Conservation (phyloP, 2,329 filamentous ascomycete genomes). For the Epicoccum sorghinum region DNA sequence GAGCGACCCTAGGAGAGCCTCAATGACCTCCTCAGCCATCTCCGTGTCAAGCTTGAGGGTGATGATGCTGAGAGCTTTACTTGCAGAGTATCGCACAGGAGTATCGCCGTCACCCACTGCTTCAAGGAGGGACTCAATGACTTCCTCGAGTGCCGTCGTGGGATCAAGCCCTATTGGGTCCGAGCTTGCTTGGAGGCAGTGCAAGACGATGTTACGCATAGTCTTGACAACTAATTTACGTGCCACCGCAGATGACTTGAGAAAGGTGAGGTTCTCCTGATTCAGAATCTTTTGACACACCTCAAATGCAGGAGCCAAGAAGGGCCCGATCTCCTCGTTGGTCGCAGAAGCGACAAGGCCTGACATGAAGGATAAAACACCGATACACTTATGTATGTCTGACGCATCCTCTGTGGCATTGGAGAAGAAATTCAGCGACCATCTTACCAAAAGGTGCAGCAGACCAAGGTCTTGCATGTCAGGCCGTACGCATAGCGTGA, state of each 20-base stretch:
- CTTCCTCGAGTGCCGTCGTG: constrained; percentile 67
- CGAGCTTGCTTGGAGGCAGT: constrained; percentile 59
- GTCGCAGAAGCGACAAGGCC: constrained; percentile 74
- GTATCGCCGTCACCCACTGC: constrained; percentile 86
- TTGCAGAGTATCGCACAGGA: constrained; percentile 85
- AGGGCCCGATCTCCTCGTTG: constrained; percentile 73
- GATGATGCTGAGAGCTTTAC: constrained; percentile 89
- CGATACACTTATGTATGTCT: constrained; percentile 77
- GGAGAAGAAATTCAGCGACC: constrained; percentile 69
- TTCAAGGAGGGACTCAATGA: constrained; percentile 81
- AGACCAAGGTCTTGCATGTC: constrained; percentile 86
- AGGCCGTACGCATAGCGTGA: constrained; percentile 78
- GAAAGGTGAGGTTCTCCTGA: constrained; percentile 57
- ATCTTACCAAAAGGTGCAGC: constrained; percentile 69
- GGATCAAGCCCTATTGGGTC: constrained; percentile 44
- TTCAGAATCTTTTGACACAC: constrained; percentile 66
- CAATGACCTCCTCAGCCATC: constrained; percentile 86
- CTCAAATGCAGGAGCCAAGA: constrained; percentile 70
- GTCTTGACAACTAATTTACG: constrained; percentile 86
- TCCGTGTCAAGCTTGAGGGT: constrained; percentile 77
- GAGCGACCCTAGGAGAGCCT: constrained; percentile 76
- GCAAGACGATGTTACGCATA: constrained; percentile 73
- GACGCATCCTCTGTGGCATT: constrained; percentile 48
- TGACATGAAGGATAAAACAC: constrained; percentile 78
- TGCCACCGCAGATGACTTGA: constrained; percentile 76